These are phyloP conservation scores for Symbiodinium natans DNA, from an alignment of 73 alveolate genomes.

Conservation along the genomic window DNA sequence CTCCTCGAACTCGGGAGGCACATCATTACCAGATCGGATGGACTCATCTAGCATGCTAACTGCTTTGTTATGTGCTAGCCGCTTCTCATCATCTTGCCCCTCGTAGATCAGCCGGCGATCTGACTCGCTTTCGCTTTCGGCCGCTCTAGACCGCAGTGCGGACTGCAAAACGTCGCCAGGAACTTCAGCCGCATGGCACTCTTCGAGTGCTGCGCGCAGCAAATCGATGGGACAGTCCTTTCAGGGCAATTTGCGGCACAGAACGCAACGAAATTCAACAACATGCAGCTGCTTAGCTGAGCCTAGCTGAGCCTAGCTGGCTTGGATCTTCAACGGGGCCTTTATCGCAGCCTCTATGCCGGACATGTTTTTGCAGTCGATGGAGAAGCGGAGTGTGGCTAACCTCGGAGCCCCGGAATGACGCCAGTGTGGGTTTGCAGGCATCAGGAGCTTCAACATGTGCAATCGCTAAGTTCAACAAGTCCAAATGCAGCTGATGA, in stretches of 20 bases:
- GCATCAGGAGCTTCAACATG: background rate
- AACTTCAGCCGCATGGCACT: slow-evolving; percentile 59
- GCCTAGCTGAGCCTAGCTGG: no score
- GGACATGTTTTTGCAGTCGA: slow-evolving; percentile 70
- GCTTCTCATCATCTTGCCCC: slow-evolving; percentile 88
- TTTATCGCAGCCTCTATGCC: slow-evolving; percentile 76
- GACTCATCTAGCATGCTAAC: slow-evolving; percentile 55
- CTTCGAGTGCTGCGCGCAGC: slow-evolving; percentile 63
- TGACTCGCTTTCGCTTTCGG: slow-evolving; percentile 4
- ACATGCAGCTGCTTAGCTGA: no score
- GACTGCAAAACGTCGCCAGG: slow-evolving; percentile 10
- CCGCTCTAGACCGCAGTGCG: slow-evolving; percentile 51
- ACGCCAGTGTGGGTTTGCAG: background rate
- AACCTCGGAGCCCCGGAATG: background rate
- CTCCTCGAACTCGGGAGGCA: slow-evolving; percentile 76
- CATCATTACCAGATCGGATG: slow-evolving; percentile 49
- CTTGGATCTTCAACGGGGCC: background rate
- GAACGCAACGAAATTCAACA: background rate
- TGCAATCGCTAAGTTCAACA: background rate
- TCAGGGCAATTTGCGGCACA: background rate
- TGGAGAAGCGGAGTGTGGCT: slow-evolving; percentile 65
- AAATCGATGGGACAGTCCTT: slow-evolving; percentile 75
- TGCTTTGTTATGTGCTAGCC: slow-evolving; percentile 39
- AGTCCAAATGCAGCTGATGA: background rate
- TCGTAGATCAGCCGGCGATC: slow-evolving; percentile 44